Conservation (phyloP, 257 asterid species). For the Jacaranda copaia region DNA sequence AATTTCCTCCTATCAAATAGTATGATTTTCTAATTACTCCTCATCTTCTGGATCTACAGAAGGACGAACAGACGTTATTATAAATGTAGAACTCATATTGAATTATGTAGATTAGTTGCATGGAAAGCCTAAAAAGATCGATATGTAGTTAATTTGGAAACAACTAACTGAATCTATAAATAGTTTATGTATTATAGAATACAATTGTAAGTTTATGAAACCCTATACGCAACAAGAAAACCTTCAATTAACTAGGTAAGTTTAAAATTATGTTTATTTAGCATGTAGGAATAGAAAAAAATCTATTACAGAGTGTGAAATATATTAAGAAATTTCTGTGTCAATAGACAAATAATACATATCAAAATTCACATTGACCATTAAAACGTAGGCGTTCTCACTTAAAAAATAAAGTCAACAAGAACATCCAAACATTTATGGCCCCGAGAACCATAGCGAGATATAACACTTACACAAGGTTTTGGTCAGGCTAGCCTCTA, state of each 20-base stretch:
- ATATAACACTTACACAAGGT: slow-evolving; percentile 39
- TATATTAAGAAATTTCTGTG: neutral
- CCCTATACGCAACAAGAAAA: neutral
- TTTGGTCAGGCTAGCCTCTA: slow-evolving; percentile 78
- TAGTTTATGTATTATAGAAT: neutral
- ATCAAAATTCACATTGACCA: neutral
- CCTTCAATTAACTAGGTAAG: neutral
- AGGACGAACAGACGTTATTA: too few species aligned
- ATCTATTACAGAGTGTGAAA: neutral
- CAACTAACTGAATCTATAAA: neutral
- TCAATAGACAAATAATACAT: neutral
- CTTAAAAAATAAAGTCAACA: neutral
- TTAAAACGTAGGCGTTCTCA: neutral
- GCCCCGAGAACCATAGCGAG: neutral
- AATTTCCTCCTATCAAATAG: neutral
- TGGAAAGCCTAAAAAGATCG: slow-evolving; percentile 54
- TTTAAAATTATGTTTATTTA: neutral
- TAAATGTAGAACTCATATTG: slow-evolving; percentile 82
- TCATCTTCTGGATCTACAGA: slow-evolving; percentile 61
- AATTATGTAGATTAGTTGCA: slow-evolving; percentile 72
- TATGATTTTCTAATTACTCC: slow-evolving; percentile 35
- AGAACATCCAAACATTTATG: neutral
- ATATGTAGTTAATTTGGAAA: slow-evolving; percentile 20
- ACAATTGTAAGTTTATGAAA: slow-evolving; percentile 10
- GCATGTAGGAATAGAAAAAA: neutral